Evolutionary conservation across 2,329 filamentous ascomycete species (phyloP), one percentile per base, ranked within the genome.

Genomic region (Penicillium sp.): DNA sequence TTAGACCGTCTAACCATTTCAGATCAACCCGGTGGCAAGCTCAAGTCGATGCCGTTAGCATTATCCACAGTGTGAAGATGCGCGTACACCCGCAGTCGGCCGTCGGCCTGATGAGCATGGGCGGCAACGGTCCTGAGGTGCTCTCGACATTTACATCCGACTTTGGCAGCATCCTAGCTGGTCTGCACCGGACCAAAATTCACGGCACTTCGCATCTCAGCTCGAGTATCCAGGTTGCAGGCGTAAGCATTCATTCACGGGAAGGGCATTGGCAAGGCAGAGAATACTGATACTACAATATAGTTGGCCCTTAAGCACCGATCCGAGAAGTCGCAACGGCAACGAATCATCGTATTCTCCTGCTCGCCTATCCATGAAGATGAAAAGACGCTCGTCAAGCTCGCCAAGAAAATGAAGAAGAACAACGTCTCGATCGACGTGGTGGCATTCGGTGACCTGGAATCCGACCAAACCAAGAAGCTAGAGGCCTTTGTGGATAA

Each of bases 391-490:
- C 86, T 99, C 50, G 85, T 93, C 61, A 91, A 91, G 72, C 84
- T 99, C 29, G 93, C 95, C 45, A 96, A 95, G 82, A 96, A 95
- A 81, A 96, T 98, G 92, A 98, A 98, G 87, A 99, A 99, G 85
- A 90, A 89, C 77, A 93, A 91, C 71, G 91, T 96, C 59, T 91
- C 88, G 60, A 91, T 99, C 72, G 95, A 99, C 76, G 93, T 99
- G 71, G 85, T 99, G 60, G 87, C 93, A 47, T 99, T 99, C 69
- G 95, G 95, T 66, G 93, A 99, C 69, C 84, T 96, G 53, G 91
- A 95, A 65, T 91, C 93, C 67, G 91, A 96, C 65, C 92, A 89
- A 62, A 90, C 90, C 54, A 86, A 90, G 74, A 98, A 98, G 81
- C 86, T 99, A 53, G 88, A 92, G 71, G 89, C 91, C 27, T 99